Evolutionary conservation across 257 asterid genomes (phyloP).

Genomic region (Echium plantagineum): DNA sequence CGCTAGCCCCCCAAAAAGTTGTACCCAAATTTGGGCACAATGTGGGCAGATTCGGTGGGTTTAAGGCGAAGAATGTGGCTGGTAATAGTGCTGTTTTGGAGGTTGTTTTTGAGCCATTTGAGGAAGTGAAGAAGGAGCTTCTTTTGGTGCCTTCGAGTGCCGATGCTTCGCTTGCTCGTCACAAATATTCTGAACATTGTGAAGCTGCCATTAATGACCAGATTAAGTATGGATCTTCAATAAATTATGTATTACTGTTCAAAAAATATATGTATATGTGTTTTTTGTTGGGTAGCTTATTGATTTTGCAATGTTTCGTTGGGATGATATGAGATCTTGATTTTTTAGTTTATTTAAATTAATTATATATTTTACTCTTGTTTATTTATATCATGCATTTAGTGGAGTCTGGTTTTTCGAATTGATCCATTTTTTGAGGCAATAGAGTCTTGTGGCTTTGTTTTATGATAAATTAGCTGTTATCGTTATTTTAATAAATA

Average conservation of each 20-base stretch:
- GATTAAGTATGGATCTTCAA: slow-evolving; percentile 26
- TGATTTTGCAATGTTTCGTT: too few species aligned
- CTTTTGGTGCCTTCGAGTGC: slow-evolving; percentile 31
- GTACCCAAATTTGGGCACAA: not conserved
- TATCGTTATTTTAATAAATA: not conserved
- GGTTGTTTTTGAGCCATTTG: slow-evolving; percentile 15
- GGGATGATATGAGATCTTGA: not conserved
- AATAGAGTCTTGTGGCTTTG: too few species aligned
- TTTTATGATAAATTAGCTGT: too few species aligned
- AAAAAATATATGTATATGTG: not conserved
- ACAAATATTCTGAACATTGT: slow-evolving; percentile 25
- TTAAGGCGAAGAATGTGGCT: slow-evolving; percentile 8
- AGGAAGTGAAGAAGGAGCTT: slow-evolving; percentile 35
- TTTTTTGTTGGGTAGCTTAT: too few species aligned
- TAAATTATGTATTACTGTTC: too few species aligned
- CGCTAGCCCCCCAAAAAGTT: too few species aligned
- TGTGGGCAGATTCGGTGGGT: not conserved
- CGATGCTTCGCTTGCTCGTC: slow-evolving; percentile 44
- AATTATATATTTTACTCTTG: too few species aligned
- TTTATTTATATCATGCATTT: too few species aligned
- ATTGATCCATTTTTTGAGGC: too few species aligned
- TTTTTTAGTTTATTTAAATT: too few species aligned
- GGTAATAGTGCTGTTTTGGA: not conserved
- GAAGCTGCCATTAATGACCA: slow-evolving; percentile 48
- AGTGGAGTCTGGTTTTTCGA: too few species aligned